Percentiles rank a stretch among this genome's conserved stretches.
Conservation (phyloP, 305 asterid genomes). For the Ilex paraguariensis region DNA sequence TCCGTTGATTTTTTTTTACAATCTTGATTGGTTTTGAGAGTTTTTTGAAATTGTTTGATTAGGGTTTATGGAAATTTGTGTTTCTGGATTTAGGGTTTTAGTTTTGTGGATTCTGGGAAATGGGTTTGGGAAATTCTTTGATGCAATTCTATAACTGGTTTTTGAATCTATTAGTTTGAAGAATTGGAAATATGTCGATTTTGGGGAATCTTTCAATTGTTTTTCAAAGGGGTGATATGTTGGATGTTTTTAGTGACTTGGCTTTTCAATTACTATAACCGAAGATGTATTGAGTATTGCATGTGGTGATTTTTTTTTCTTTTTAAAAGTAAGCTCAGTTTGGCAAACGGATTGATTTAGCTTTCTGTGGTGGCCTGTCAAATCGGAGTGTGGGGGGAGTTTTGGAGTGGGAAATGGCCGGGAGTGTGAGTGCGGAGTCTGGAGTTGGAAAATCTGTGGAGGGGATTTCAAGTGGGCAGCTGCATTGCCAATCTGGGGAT, state of each 20-base stretch:
- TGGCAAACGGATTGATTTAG: background rate
- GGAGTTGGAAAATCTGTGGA: background rate
- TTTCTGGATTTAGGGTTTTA: background rate
- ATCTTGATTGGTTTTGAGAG: background rate
- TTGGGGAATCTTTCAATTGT: background rate
- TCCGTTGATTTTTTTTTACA: background rate
- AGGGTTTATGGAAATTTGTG: background rate
- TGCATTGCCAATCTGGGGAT: background rate
- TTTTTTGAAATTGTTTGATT: background rate
- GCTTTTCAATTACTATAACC: background rate
- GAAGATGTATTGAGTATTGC: background rate
- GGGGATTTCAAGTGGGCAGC: slow-evolving; percentile 1
- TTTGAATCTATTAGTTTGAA: background rate
- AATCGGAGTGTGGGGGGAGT: background rate
- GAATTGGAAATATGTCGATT: background rate
- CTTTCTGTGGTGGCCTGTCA: background rate
- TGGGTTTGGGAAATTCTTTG: background rate
- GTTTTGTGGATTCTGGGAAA: background rate
- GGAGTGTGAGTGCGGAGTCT: background rate
- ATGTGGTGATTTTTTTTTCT: background rate
- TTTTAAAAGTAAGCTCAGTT: background rate
- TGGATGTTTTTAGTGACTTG: background rate
- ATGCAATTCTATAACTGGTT: background rate
- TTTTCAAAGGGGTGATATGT: background rate
- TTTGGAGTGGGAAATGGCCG: slow-evolving; percentile 1